phyloP scores from a whole-genome alignment of 2,329 filamentous ascomycete species.

The Ceratocystis diversiconidia region DNA sequence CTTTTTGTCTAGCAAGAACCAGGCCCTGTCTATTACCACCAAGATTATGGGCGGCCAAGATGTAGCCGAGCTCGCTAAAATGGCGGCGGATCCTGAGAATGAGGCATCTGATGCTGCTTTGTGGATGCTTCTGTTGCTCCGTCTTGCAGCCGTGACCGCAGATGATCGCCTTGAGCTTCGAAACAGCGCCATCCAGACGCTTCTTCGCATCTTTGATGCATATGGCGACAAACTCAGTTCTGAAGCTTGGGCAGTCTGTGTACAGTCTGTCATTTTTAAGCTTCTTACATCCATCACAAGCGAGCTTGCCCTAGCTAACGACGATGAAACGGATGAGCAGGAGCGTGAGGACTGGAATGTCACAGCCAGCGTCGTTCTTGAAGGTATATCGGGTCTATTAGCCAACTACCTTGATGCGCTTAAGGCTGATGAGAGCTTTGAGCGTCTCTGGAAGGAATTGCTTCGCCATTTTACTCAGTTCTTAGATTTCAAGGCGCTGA shows the following conservation, averaged over 20 bases:
- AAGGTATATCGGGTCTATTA: constrained; percentile 57
- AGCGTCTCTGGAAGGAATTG: constrained; percentile 60
- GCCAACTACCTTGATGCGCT: constrained; percentile 64
- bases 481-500: constrained; percentile 48
- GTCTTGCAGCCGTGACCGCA: constrained; percentile 56
- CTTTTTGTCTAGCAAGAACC: constrained; percentile 53
- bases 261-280: constrained; percentile 66
- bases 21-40: constrained; percentile 42
- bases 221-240: constrained; percentile 69
- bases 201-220: constrained; percentile 82
- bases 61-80: constrained; percentile 37
- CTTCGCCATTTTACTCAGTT: constrained; percentile 53
- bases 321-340: constrained; percentile 26
- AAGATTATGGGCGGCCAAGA: constrained; percentile 40
- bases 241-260: constrained; percentile 69
- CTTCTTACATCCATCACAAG: constrained; percentile 52
- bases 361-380: constrained; percentile 59
- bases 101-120: constrained; percentile 54
- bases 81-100: constrained; percentile 45
- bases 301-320: constrained; percentile 12
- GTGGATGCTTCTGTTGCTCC: constrained; percentile 63
- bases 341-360: constrained; percentile 51
- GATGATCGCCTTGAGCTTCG: constrained; percentile 62
- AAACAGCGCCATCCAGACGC: constrained; percentile 78
- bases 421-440: constrained; percentile 50